Evolutionary conservation across 1,139 yeast species (phyloP).

Genomic region (Tardiomyces blankii): DNA sequence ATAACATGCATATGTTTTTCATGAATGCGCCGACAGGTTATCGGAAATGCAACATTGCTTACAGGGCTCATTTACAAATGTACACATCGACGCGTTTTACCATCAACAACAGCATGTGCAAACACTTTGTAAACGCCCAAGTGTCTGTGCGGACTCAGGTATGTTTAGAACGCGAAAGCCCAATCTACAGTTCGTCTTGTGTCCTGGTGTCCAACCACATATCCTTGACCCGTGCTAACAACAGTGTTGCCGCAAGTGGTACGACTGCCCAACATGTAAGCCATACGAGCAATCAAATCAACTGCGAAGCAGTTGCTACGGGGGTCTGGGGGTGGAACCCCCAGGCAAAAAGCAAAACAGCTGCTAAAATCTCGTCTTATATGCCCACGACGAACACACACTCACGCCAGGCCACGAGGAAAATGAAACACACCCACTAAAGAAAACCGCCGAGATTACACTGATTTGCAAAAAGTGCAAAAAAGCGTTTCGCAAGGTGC

Average conservation of each 20-base stretch:
- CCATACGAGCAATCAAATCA: too few species aligned
- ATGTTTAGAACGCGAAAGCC: slow-evolving; percentile 6
- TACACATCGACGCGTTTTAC: too few species aligned
- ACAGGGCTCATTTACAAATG: too few species aligned
- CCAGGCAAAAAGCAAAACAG: too few species aligned
- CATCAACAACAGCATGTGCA: slow-evolving; percentile 18
- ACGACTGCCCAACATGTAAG: slow-evolving; percentile 27
- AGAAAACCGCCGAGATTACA: slow-evolving; percentile 25
- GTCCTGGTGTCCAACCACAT: too few species aligned
- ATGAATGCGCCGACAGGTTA: too few species aligned
- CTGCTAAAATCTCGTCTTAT: too few species aligned
- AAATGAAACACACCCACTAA: slow-evolving; percentile 22
- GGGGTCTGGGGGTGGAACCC: too few species aligned
- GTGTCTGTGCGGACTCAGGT: slow-evolving; percentile 27
- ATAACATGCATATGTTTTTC: too few species aligned
- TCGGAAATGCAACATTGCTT: background rate
- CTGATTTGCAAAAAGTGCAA: slow-evolving; percentile 28
- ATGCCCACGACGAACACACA: too few species aligned
- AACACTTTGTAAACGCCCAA: slow-evolving; percentile 28
- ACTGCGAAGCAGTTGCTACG: too few species aligned
- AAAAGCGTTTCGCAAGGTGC: slow-evolving; percentile 24
- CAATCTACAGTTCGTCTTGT: too few species aligned
- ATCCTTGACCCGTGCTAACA: background rate
- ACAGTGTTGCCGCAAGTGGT: slow-evolving; percentile 25
- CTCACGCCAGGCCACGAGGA: slow-evolving; percentile 17